These are phyloP conservation scores for Krasilnikovozyma curviuscula DNA, from an alignment of 768 basidiomycete species.

Conservation along the genomic window DNA sequence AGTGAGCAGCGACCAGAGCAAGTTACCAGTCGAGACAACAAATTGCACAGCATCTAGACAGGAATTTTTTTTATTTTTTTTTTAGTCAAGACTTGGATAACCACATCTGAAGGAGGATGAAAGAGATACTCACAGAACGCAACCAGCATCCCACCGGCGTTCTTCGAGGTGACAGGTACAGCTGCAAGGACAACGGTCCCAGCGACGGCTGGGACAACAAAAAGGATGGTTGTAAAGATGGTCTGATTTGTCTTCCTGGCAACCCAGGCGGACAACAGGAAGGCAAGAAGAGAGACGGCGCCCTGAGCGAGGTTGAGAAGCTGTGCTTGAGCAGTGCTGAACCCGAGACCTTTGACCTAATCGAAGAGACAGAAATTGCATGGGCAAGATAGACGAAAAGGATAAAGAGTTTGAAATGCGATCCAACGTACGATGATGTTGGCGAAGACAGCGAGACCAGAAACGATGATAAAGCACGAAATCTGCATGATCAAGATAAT, in stretches of 20 bases:
- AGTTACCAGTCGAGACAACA: not conserved
- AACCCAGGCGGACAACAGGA: slow-evolving; percentile 27
- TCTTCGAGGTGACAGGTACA: not conserved
- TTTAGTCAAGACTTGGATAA: no score
- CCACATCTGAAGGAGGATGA: not conserved
- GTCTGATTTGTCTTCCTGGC: slow-evolving; percentile 33
- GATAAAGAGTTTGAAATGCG: no score
- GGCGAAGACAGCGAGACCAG: slow-evolving; percentile 35
- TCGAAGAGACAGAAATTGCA: no score
- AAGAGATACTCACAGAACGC: not conserved
- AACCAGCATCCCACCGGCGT: slow-evolving; percentile 2
- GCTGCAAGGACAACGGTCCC: slow-evolving; percentile 34
- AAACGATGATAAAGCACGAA: slow-evolving; percentile 27
- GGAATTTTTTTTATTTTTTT: no score
- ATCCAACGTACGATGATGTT: slow-evolving; percentile 40
- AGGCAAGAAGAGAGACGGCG: slow-evolving; percentile 30
- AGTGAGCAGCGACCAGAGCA: not conserved
- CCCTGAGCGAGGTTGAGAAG: slow-evolving; percentile 28
- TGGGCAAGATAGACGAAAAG: no score
- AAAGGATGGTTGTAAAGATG: slow-evolving; percentile 32
- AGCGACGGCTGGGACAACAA: slow-evolving; percentile 33
- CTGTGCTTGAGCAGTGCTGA: slow-evolving; percentile 36
- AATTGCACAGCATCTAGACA: not conserved
- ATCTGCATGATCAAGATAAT: slow-evolving; percentile 25
- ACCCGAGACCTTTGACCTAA: slow-evolving; percentile 33